Conservation (phyloP, 2,329 filamentous ascomycete genomes). For the Fusarium irregulare region DNA sequence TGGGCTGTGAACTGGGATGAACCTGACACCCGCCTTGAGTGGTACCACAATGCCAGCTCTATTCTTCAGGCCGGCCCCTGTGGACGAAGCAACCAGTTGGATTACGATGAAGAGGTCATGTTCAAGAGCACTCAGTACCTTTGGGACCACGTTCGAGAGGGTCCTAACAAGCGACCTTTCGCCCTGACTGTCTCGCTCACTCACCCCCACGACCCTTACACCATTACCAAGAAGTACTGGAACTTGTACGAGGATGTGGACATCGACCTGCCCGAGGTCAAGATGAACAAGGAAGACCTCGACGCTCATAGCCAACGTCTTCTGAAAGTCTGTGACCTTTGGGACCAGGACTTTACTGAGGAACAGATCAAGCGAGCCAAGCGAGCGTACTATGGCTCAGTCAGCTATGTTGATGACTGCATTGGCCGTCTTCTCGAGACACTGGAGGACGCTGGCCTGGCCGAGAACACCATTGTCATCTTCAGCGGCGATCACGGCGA, state of each 20-base stretch:
- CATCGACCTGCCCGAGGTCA: conserved; percentile 82
- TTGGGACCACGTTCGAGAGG: conserved; percentile 89
- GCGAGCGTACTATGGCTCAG: conserved; percentile 90
- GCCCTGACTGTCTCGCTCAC: conserved; percentile 92
- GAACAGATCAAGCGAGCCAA: conserved; percentile 88
- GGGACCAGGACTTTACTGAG: conserved; percentile 83
- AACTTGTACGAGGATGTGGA: conserved; percentile 90
- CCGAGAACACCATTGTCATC: conserved; percentile 88
- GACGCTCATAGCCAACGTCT: conserved; percentile 89
- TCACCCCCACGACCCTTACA: conserved; percentile 94
- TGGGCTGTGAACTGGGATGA: conserved; percentile 98
- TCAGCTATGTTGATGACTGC: conserved; percentile 94
- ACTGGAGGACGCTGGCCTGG: conserved; percentile 81
- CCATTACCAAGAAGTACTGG: conserved; percentile 94
- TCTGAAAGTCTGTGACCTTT: conserved; percentile 86
- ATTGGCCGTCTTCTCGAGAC: conserved; percentile 84
- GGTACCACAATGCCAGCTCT: conserved; percentile 96
- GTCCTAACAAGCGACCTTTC: conserved; percentile 79
- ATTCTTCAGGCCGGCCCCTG: conserved; percentile 91
- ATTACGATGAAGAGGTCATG: conserved; percentile 97
- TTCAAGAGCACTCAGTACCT: conserved; percentile 90
- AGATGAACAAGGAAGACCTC: conserved; percentile 82
- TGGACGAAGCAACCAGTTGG: conserved; percentile 91
- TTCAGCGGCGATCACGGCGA: conserved; percentile 96
- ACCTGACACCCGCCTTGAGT: conserved; percentile 85